Percentiles rank a stretch among this genome's conserved stretches.
Evolutionary conservation across 257 asterid genomes (phyloP).

Genomic region (Penstemon davidsonii): DNA sequence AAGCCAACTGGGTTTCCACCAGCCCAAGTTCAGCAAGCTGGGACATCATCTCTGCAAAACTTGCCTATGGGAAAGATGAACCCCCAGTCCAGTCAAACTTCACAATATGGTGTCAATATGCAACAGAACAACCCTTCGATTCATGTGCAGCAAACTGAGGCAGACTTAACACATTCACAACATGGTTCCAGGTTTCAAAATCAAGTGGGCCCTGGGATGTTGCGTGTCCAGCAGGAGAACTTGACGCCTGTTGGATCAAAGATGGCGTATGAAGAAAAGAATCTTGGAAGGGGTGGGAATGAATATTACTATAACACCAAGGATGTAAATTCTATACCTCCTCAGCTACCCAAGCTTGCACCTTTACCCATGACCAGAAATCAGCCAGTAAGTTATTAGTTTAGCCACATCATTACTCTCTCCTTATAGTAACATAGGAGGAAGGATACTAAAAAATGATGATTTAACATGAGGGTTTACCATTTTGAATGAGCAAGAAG

Average conservation of each 20-base stretch:
- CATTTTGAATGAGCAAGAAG: neutral
- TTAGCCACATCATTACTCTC: neutral
- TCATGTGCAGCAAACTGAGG: slow-evolving; percentile 49
- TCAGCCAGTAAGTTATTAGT: slow-evolving; percentile 55
- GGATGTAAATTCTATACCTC: slow-evolving; percentile 52
- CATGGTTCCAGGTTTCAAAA: slow-evolving; percentile 62
- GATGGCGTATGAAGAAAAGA: slow-evolving; percentile 59
- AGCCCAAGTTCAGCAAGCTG: slow-evolving; percentile 53
- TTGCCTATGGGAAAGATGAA: slow-evolving; percentile 39
- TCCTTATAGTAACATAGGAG: neutral
- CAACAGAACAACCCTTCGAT: slow-evolving; percentile 49
- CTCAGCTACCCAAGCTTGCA: slow-evolving; percentile 82
- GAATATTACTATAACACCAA: slow-evolving; percentile 49
- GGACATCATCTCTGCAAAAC: slow-evolving; percentile 48
- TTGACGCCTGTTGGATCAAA: slow-evolving; percentile 56
- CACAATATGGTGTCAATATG: slow-evolving; percentile 46
- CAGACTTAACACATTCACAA: slow-evolving; percentile 45
- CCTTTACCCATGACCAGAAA: slow-evolving; percentile 70
- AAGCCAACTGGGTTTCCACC: slow-evolving; percentile 62
- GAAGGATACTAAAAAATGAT: slow-evolving; percentile 10
- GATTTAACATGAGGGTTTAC: neutral
- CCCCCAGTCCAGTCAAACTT: slow-evolving; percentile 49
- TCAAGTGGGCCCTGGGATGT: slow-evolving; percentile 58
- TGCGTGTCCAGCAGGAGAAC: slow-evolving; percentile 62
- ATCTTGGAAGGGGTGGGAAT: slow-evolving; percentile 60